Base-by-base conservation (phyloP, 805 yeast species). In the Groenewaldozyma salmanticensis region DNA sequence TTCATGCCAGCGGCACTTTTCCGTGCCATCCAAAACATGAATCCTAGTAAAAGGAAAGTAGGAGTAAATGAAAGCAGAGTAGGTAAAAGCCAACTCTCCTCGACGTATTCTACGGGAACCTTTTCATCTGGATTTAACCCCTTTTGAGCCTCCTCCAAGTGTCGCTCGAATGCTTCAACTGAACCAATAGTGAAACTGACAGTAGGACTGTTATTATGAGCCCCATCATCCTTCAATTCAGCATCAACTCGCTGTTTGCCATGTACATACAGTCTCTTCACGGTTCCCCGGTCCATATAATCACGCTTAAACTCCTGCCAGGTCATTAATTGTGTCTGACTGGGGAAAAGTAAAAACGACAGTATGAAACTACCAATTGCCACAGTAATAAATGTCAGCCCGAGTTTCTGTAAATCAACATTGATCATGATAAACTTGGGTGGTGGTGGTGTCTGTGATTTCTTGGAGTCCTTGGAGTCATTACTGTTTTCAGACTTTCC, bases 121-220 rank as follows among this genome's bases (percentile, higher is more conserved):
- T 94, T 70, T 53, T 80, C 84, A 9, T 70, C 72, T 21, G 76
- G 63, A 0, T 88, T 78, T 42, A 85, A 78, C 13, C 76, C 72
- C 51, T 81, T 81, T 62, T 87, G 95, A 9, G 80, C 71, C 34
- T 69, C 70, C 44, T 75, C 80, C 68, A 88, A 68, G 52, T 84
- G 87, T 41, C 83, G 84, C 62, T 88, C 96, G 54, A 88, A 84
- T 18, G 75, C 68, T 49, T 83, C 88, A 4, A 86, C 78, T 0
- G 95, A 83, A 3, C 96, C 96, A 53, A 88, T 85, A 11, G 94
- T 81, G 65, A 88, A 88, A 2, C 72, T 70, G 5, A 80, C 81
- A 6, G 71, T 63, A 27, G 47, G 49, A 32, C 48, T 44, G 47
- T 66, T 72, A 20, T 47, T 46, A 40, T 52, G 52, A 24, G 53